Evolutionary conservation across 176 grass and related monocot genomes (phyloP).

Genomic region (Pharus latifolius): DNA sequence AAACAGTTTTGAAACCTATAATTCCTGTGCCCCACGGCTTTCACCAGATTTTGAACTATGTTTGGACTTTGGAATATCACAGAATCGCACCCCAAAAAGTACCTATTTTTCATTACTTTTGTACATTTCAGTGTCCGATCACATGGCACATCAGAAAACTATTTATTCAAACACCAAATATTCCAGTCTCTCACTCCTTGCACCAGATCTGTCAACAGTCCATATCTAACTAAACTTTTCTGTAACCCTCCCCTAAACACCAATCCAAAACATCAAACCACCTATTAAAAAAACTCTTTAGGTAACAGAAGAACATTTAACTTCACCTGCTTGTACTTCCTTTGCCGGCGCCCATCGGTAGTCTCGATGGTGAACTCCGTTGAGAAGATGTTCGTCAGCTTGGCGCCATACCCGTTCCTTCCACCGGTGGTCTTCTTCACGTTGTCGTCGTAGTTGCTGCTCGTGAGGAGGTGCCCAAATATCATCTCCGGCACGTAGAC

Average conservation of each 20-base stretch:
- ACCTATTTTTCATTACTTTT: no score
- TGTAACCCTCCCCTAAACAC: not conserved
- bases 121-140: no score
- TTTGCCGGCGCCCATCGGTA: constrained; percentile 46
- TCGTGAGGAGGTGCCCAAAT: constrained; percentile 93
- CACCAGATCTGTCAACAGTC: not conserved
- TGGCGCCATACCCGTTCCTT: constrained; percentile 90
- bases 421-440: constrained; percentile 89
- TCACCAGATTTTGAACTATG: not conserved
- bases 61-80: no score
- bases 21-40: not conserved
- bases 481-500: constrained; percentile 96
- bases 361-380: constrained; percentile 92
- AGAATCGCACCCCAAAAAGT: not conserved
- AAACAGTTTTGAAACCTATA: no score
- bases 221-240: not conserved
- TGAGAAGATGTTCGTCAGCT: constrained; percentile 96
- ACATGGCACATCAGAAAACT: not conserved
- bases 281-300: not conserved
- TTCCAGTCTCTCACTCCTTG: not conserved
- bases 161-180: not conserved
- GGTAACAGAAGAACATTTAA: not conserved
- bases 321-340: constrained; percentile 87
- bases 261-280: not conserved
- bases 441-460: constrained; percentile 89